phyloP scores from a whole-genome alignment of 306 rosid genomes.

The Cicer judaicum region DNA sequence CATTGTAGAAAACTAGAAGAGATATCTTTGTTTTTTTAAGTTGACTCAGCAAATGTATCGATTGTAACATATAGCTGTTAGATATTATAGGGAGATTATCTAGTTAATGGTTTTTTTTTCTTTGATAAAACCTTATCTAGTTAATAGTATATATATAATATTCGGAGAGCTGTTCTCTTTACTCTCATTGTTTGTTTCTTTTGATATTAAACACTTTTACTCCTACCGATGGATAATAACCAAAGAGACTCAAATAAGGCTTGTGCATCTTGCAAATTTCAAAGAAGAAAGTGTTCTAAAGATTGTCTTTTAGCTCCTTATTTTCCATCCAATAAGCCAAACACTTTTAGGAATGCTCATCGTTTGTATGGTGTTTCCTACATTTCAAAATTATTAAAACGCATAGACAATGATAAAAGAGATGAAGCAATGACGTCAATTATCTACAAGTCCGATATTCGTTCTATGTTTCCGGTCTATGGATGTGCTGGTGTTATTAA shows the following conservation, averaged over 20 bases:
- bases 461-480: conserved; percentile 43
- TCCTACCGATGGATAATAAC: too few species aligned
- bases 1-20: too few species aligned
- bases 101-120: too few species aligned
- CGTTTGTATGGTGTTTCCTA: conserved; percentile 65
- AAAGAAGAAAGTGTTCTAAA: conserved; percentile 51
- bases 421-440: conserved; percentile 51
- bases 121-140: too few species aligned
- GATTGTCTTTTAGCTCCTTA: conserved; percentile 57
- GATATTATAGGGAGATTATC: too few species aligned
- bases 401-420: background rate
- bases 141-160: too few species aligned
- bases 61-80: too few species aligned
- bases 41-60: too few species aligned
- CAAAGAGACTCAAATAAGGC: conserved; percentile 45
- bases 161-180: too few species aligned
- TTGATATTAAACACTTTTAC: too few species aligned
- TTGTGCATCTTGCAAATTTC: conserved; percentile 48
- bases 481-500: conserved; percentile 54
- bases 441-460: conserved; percentile 51
- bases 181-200: too few species aligned
- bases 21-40: too few species aligned
- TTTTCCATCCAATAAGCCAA: conserved; percentile 61
- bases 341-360: conserved; percentile 58
- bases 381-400: conserved; percentile 43